A percentile compares a stretch with the other conserved stretches of the same genome.
phyloP scores from a whole-genome alignment of 768 basidiomycete genomes.

The Boletus fagicola region DNA sequence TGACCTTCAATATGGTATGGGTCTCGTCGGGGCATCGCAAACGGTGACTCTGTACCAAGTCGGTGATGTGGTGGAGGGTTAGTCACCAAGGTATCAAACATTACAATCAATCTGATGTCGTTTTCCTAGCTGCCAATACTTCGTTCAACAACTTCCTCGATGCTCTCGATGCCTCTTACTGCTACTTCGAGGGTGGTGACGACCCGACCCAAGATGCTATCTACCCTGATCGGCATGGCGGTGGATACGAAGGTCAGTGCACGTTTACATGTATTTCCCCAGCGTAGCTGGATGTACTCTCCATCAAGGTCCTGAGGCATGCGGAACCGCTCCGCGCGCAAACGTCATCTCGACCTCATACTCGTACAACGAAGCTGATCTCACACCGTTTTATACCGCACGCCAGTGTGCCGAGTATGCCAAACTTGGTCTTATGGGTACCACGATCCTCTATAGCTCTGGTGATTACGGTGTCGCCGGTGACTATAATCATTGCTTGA shows the following conservation, averaged over 20 bases:
- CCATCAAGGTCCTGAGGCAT: conserved; percentile 31
- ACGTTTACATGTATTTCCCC: neutral
- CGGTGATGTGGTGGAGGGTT: conserved; percentile 31
- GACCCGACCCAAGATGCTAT: conserved; percentile 28
- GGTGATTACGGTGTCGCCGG: conserved; percentile 49
- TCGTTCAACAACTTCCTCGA: conserved; percentile 37
- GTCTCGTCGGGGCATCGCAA: conserved; percentile 22
- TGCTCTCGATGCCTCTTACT: conserved; percentile 33
- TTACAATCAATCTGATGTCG: neutral
- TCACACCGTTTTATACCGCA: conserved; percentile 35
- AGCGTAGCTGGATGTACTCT: neutral
- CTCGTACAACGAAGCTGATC: conserved; percentile 35
- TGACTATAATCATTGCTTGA: conserved; percentile 30
- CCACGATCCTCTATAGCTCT: conserved; percentile 43
- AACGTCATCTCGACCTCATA: conserved; percentile 45
- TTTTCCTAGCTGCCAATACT: conserved; percentile 16
- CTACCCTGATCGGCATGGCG: conserved; percentile 25
- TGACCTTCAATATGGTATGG: no score
- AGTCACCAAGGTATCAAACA: neutral
- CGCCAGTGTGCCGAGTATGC: conserved; percentile 48
- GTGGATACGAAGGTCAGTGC: conserved; percentile 24
- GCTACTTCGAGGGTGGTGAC: conserved; percentile 27
- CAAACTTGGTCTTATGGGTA: conserved; percentile 42
- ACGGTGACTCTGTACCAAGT: conserved; percentile 32
- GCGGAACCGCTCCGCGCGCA: conserved; percentile 36